phyloP scores from a whole-genome alignment of 2,329 filamentous ascomycete species.

The Aspergillus sp. region DNA sequence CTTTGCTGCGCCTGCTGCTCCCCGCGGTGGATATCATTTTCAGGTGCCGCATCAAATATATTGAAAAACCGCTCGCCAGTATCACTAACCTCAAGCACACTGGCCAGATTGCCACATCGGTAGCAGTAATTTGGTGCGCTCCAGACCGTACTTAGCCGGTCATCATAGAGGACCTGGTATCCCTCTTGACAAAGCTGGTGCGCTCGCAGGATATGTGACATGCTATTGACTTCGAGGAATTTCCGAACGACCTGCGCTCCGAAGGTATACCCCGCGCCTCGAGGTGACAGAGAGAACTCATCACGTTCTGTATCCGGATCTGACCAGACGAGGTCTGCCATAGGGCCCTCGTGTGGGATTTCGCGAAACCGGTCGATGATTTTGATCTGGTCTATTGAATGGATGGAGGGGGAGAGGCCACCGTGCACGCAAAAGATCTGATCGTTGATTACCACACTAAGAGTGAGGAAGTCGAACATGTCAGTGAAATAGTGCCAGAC shows the following conservation, averaged over 20 bases:
- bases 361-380: constrained; percentile 98
- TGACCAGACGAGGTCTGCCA: constrained; percentile 99
- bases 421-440: constrained; percentile 99
- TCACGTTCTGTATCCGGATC: constrained; percentile 97
- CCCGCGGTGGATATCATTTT: constrained; percentile 79
- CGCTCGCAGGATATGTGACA: constrained; percentile 96
- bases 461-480: constrained; percentile 98
- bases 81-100: constrained; percentile 93
- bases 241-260: constrained; percentile 98
- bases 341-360: constrained; percentile 96
- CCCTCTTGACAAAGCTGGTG: constrained; percentile 98
- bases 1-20: constrained; percentile 72
- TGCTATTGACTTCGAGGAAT: constrained; percentile 93
- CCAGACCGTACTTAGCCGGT: constrained; percentile 94
- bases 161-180: constrained; percentile 94
- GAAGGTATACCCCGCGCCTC: constrained; percentile 95
- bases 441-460: constrained; percentile 97
- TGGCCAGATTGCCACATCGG: constrained; percentile 94
- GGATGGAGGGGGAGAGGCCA: constrained; percentile 84
- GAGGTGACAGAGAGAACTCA: constrained; percentile 90
- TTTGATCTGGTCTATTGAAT: constrained; percentile 99
- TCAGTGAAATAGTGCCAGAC: constrained; percentile 99
- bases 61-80: constrained; percentile 94
- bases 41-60: constrained; percentile 93
- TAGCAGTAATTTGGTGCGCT: constrained; percentile 97